These are phyloP conservation scores for Colletotrichum plurivorum DNA, from an alignment of 2,329 filamentous ascomycete species.

Conservation along the genomic window DNA sequence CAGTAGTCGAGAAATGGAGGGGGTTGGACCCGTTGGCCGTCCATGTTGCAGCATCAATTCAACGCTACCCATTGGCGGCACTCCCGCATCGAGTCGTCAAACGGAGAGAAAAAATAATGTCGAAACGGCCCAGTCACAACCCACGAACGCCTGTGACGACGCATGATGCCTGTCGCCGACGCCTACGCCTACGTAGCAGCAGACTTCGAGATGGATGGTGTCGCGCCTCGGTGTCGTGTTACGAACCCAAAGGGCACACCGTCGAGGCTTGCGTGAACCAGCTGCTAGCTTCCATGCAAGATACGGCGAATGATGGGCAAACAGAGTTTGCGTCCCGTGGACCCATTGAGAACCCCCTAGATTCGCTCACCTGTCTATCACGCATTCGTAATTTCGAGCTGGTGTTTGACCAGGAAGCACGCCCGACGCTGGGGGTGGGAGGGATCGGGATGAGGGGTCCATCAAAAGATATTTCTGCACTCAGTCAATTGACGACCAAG, in stretches of 20 bases:
- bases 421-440: slow-evolving; percentile 23
- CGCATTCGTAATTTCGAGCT: slow-evolving; percentile 25
- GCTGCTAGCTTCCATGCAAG: slow-evolving; percentile 16
- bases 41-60: slow-evolving; percentile 35
- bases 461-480: slow-evolving; percentile 24
- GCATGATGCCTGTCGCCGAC: slow-evolving; percentile 15
- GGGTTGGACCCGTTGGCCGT: slow-evolving; percentile 38
- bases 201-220: background rate
- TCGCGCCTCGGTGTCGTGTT: slow-evolving; percentile 14
- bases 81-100: slow-evolving; percentile 38
- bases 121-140: background rate
- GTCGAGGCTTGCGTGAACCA: slow-evolving; percentile 26
- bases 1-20: slow-evolving; percentile 35
- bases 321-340: slow-evolving; percentile 31
- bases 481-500: slow-evolving; percentile 12
- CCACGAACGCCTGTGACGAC: slow-evolving; percentile 27
- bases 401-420: slow-evolving; percentile 25
- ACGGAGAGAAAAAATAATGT: slow-evolving; percentile 19
- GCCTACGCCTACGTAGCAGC: background rate
- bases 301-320: slow-evolving; percentile 32
- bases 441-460: slow-evolving; percentile 22
- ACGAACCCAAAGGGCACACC: slow-evolving; percentile 2
- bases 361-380: slow-evolving; percentile 29
- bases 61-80: slow-evolving; percentile 35
- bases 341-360: slow-evolving; percentile 25